These are phyloP conservation scores for Blastobotrys apis DNA, from an alignment of 1,139 yeast genomes.

Conservation along the genomic window DNA sequence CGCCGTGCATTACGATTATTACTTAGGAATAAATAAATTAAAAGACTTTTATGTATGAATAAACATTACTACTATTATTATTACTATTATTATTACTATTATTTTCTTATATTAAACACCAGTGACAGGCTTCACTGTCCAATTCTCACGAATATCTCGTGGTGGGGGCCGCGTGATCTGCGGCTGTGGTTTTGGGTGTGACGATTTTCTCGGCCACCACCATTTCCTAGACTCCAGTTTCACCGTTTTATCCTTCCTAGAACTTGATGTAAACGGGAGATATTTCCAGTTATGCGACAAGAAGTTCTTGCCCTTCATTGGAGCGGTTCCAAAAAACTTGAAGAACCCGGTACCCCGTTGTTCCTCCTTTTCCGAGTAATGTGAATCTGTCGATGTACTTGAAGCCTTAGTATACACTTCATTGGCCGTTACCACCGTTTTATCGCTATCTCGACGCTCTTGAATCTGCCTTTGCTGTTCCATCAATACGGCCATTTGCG, in stretches of 20 bases:
- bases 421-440: not conserved
- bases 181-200: not conserved
- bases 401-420: not conserved
- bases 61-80: slow-evolving; percentile 5
- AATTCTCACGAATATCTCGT: slow-evolving; percentile 15
- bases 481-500: slow-evolving; percentile 9
- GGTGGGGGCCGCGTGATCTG: slow-evolving; percentile 12
- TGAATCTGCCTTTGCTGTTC: slow-evolving; percentile 2
- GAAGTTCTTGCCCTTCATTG: slow-evolving; percentile 11
- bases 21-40: not conserved
- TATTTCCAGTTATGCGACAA: slow-evolving; percentile 14
- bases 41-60: not conserved
- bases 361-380: not conserved
- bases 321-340: slow-evolving; percentile 14
- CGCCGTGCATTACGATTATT: slow-evolving; percentile 7
- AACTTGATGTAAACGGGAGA: slow-evolving; percentile 9
- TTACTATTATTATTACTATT: too few relatives aligned
- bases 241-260: not conserved
- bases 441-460: not conserved
- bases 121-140: slow-evolving; percentile 13
- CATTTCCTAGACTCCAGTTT: not conserved
- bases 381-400: too few relatives aligned
- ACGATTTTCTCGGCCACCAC: not conserved
- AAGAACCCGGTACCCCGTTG: slow-evolving; percentile 9
- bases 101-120: too few relatives aligned